phyloP scores from a whole-genome alignment of 352 stramenopile species.

The Phytophthora pini region DNA sequence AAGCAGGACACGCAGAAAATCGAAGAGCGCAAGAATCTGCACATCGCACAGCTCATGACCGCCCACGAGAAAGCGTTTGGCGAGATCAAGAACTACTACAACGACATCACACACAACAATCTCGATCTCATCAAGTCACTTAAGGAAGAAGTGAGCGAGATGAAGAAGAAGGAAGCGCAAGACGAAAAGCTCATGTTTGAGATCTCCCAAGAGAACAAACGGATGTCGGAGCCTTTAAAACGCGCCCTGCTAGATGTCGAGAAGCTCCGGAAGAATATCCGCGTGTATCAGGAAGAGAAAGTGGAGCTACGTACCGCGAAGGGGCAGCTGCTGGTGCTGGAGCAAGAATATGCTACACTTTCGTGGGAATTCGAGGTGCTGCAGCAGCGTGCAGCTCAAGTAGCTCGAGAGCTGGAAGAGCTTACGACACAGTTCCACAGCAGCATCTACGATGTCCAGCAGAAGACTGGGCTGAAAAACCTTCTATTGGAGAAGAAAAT shows the following conservation, averaged over 20 bases:
- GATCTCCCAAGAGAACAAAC: constrained; percentile 95
- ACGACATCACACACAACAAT: constrained; percentile 97
- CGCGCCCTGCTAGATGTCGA: constrained; percentile 85
- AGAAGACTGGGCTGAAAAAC: constrained; percentile 94
- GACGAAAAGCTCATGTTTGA: constrained; percentile 96
- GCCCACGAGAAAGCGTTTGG: constrained; percentile 94
- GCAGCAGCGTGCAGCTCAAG: constrained; percentile 84
- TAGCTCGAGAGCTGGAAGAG: constrained; percentile 89
- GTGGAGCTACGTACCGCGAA: constrained; percentile 71
- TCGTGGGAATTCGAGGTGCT: constrained; percentile 96
- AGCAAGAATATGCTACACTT: constrained; percentile 89
- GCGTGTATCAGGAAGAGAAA: constrained; percentile 75
- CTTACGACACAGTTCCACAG: constrained; percentile 90
- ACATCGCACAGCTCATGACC: constrained; percentile 94
- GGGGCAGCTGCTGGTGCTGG: constrained; percentile 82
- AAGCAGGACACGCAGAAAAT: constrained; percentile 91
- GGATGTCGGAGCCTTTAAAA: constrained; percentile 95
- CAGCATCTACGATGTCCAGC: constrained; percentile 93
- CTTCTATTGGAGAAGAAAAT: constrained; percentile 96
- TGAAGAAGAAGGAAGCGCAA: constrained; percentile 95
- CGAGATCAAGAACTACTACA: constrained; percentile 98
- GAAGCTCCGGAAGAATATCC: constrained; percentile 67
- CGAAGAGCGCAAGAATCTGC: constrained; percentile 93
- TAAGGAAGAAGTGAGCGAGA: constrained; percentile 95
- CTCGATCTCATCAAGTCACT: constrained; percentile 96